phyloP scores from a whole-genome alignment of 2,329 filamentous ascomycete species.

The Fusarium oligoseptatum region DNA sequence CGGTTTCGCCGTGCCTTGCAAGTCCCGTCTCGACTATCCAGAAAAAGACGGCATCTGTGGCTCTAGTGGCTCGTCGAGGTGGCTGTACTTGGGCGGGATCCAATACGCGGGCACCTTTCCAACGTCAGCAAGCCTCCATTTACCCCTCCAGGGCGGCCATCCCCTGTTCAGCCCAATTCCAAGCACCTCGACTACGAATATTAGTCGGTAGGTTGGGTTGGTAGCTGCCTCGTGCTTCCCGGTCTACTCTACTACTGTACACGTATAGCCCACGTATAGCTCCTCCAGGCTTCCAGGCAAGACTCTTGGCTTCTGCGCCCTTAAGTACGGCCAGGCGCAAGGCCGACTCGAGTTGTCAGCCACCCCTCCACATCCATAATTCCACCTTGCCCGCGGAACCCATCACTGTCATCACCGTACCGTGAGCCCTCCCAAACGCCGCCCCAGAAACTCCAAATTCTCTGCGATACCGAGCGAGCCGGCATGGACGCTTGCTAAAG shows the following conservation, averaged over 20 bases:
- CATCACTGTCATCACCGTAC: slow-evolving; percentile 24
- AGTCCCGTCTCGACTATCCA: slow-evolving; percentile 4
- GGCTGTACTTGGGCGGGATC: slow-evolving; percentile 12
- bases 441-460: slow-evolving; percentile 29
- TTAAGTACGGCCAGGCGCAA: slow-evolving; percentile 30
- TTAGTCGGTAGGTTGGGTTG: slow-evolving; percentile 29
- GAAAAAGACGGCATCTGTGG: slow-evolving; percentile 28
- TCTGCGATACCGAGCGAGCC: slow-evolving; percentile 35
- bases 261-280: slow-evolving; percentile 42
- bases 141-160: slow-evolving; percentile 30
- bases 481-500: slow-evolving; percentile 41
- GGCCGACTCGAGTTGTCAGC: slow-evolving; percentile 20
- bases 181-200: slow-evolving; percentile 37
- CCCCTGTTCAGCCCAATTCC: slow-evolving; percentile 35
- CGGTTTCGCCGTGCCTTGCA: slow-evolving; percentile 14
- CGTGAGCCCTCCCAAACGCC: slow-evolving; percentile 25
- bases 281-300: slow-evolving; percentile 24
- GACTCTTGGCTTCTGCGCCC: slow-evolving; percentile 35
- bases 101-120: slow-evolving; percentile 17
- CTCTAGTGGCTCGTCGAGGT: slow-evolving; percentile 33
- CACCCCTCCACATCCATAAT: slow-evolving; percentile 20
- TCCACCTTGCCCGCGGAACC: slow-evolving; percentile 28
- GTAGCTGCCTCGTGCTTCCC: slow-evolving; percentile 37
- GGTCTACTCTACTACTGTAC: slow-evolving; percentile 28
- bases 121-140: slow-evolving; percentile 37